Evolutionary conservation across 441 rosid genomes (phyloP), one percentile per base, ranked within the genome.

Genomic region (Theobroma grandiflorum): DNA sequence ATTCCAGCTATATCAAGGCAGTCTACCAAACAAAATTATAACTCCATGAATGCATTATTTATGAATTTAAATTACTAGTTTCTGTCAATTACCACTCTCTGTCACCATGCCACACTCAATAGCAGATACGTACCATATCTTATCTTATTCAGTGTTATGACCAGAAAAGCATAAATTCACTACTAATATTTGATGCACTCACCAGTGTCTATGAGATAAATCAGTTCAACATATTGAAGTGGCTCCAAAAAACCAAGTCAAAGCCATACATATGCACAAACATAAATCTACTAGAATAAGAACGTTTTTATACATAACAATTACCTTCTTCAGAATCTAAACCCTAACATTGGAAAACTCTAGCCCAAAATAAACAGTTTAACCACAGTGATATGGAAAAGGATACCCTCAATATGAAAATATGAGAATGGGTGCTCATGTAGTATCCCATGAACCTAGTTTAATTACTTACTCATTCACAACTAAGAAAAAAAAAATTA

Each of bases 11-110:
- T 8, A 37, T 20, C 72, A 40, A 40, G 50, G 72, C 31, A 42
- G 50, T 26, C 40, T 70, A 47, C 58, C 62, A 52, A 52, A 16
- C 62, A 72, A 52, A 52, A 10, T 52, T 72, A 53, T 3, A 72
- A 72, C 43, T 72, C 31, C 15, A 53, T 52, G 31, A 15, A 47
- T 55, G 47, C 65, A 57, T 9, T 55, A n/a, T 6, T 57, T 53
- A 18, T 55, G 35, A 55, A 57, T 37, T 57, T 73, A 35, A 9
- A 35, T 55, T 14, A 71, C 22, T 37, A 73, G 63, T 55, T 14
- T 37, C 58, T 70, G 49, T 15, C 40, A 70, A 49, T 2, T 47
- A 26, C 14, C 58, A 47, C 58, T 71, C 22, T 38, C 47, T 40
- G 71, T 14, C 49, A 3, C 15, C 2, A 42, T 8, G 71, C 31